phyloP scores from a whole-genome alignment of 2,329 filamentous ascomycete species.

The Aspergillus sp. region DNA sequence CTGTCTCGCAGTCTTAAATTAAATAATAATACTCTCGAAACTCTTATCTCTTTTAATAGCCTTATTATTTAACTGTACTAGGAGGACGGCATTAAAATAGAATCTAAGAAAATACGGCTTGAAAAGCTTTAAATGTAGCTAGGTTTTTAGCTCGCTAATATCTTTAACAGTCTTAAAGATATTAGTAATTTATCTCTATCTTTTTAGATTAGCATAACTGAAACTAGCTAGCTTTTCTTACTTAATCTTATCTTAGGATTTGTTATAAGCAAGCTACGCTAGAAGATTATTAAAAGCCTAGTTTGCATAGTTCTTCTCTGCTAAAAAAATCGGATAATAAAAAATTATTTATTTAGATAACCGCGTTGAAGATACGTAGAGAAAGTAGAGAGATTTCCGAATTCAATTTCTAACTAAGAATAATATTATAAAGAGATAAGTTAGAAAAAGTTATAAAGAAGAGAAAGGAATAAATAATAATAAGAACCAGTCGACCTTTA shows the following conservation, averaged over 20 bases:
- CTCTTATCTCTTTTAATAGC: not conserved
- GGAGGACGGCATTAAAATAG: not conserved
- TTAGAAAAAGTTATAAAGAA: not conserved
- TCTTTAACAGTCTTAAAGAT: not conserved
- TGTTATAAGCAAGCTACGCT: too few relatives aligned
- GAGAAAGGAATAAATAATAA: not conserved
- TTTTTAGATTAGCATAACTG: not conserved
- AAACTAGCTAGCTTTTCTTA: not conserved
- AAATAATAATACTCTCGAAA: not conserved
- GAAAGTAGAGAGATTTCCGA: not conserved
- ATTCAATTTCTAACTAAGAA: not conserved
- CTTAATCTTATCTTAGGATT: too few relatives aligned
- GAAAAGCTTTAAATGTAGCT: not conserved
- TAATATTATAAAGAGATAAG: not conserved
- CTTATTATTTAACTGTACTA: not conserved
- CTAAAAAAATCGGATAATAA: too few relatives aligned
- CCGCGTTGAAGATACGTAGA: too few relatives aligned
- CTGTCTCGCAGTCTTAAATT: not conserved
- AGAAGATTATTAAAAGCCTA: too few relatives aligned
- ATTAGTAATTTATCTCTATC: not conserved
- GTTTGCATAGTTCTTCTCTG: too few relatives aligned
- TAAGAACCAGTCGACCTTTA: not conserved
- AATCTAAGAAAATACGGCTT: not conserved
- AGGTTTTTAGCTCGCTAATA: not conserved
- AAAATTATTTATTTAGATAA: too few relatives aligned